Base-by-base conservation (phyloP, 768 basidiomycete species). In the Leccinum fibrillosum region DNA sequence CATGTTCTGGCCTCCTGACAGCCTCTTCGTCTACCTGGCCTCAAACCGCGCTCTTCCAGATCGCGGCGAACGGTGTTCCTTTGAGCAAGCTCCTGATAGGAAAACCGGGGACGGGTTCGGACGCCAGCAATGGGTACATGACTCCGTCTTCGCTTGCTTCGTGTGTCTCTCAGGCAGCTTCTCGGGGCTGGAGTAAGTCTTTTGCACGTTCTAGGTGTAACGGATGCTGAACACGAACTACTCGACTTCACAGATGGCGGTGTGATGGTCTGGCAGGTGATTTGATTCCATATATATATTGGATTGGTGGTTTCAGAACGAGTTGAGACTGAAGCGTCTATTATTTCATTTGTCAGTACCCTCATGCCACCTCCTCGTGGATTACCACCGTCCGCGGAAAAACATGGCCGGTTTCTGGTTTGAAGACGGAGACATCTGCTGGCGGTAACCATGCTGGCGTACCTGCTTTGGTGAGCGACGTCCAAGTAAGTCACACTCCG, bases 21-120 rank as follows among this genome's bases (percentile, higher is more conserved):
- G 67, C 78, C 1, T 89, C 86, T 6, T 84, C 85, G 6, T 76
- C 70, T 54, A 69, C 74, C 37, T 90, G 84, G 84, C 90, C 89
- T 6, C 55, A 84, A 42, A 79, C 86, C 0, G 77, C 88, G 0
- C 70, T 79, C 6, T 79, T 83, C 71, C 79, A 84, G 65, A 83
- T 84, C 63, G 66, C 78, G 12, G 76, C 75, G 6, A 74, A 68
- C 49, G 80, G 81, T 11, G 74, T 83, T 3, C 59, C 77, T 1
- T 66, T 78, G 11, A 61, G 76, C 71, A 84, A 84, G 65, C 74
- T 85, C 56, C 79, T 84, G 55, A 82, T 84, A 59, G 83, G 83
- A 0, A 84, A 85, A 67, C 83, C 82, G 2, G 76, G 72, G 2
- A 78, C 70, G 25, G 32, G 67, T 1, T 65, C 64, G 4, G 78